Evolutionary conservation across 495 filamentous ascomycete genomes (phyloP).

Genomic region (Aspergillus biplanus): DNA sequence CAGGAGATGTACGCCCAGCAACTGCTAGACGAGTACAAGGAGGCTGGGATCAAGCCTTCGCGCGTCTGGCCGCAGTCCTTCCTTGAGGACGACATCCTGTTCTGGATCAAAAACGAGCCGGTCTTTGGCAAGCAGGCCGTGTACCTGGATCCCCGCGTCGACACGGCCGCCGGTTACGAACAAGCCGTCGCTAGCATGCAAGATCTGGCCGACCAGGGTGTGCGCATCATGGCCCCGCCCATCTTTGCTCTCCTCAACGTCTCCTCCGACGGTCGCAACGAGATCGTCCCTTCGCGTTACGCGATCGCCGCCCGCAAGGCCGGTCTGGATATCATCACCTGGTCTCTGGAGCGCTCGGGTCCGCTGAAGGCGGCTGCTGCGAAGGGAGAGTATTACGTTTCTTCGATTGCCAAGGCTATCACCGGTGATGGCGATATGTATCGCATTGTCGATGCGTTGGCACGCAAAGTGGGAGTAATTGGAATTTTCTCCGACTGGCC

Average conservation of each 20-base stretch:
- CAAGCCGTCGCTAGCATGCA: conserved; percentile 38
- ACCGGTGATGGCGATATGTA: conserved; percentile 63
- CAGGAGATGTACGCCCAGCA: conserved; percentile 60
- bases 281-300: conserved; percentile 24
- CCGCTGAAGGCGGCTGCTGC: conserved; percentile 50
- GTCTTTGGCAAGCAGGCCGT: conserved; percentile 60
- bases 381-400: conserved; percentile 56
- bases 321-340: conserved; percentile 61
- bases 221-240: conserved; percentile 26
- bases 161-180: conserved; percentile 44
- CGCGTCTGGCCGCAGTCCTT: conserved; percentile 65
- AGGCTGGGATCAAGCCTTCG: conserved; percentile 50
- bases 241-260: conserved; percentile 26
- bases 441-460: conserved; percentile 59
- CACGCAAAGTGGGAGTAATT: conserved; percentile 56
- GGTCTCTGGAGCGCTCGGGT: conserved; percentile 64
- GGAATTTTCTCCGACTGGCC: conserved; percentile 67
- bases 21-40: conserved; percentile 61
- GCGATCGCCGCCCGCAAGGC: conserved; percentile 53
- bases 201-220: conserved; percentile 18
- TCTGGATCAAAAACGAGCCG: conserved; percentile 63
- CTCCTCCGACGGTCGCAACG: conserved; percentile 18
- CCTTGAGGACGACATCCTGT: conserved; percentile 59
- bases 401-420: conserved; percentile 50
- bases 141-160: conserved; percentile 59